phyloP scores from a whole-genome alignment of 1,284 basidiomycete genomes.

The Moniliophthora roreri region DNA sequence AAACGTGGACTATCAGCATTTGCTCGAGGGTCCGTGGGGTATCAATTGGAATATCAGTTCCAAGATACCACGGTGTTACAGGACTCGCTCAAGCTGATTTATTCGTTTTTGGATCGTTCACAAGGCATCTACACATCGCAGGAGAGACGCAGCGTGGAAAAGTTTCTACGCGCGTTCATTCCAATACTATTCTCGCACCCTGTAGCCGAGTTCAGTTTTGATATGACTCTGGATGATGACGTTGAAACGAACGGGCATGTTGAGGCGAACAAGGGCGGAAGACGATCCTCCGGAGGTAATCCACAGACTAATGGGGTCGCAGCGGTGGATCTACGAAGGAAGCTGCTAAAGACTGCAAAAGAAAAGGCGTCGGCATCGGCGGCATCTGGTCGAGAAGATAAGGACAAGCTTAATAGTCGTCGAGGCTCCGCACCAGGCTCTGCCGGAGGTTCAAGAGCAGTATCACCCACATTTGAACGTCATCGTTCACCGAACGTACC shows the following conservation, averaged over 20 bases:
- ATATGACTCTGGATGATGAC: conserved; percentile 53
- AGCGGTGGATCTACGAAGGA: conserved; percentile 74
- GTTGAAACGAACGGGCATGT: conserved; percentile 37
- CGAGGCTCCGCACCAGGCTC: conserved; percentile 30
- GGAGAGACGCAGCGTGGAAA: conserved; percentile 85
- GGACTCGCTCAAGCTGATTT: conserved; percentile 88
- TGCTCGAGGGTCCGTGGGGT: conserved; percentile 42
- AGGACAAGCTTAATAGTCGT: conserved; percentile 1
- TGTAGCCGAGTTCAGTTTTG: conserved; percentile 75
- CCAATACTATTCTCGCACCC: conserved; percentile 82
- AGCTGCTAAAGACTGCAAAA: conserved; percentile 70
- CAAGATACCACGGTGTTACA: conserved; percentile 81
- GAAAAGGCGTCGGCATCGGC: conserved; percentile 52
- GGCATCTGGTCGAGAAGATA: conserved; percentile 20
- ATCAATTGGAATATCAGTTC: conserved; percentile 83
- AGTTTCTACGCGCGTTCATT: conserved; percentile 84
- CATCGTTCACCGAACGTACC: conserved; percentile 27
- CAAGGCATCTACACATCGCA: conserved; percentile 70
- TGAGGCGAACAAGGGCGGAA: conserved; percentile 38
- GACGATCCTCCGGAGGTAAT: conserved; percentile 40
- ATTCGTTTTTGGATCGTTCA: conserved; percentile 88
- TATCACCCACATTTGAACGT: conserved; percentile 30
- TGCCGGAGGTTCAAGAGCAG: conserved; percentile 38
- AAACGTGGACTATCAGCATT: conserved; percentile 19
- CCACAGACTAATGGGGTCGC: conserved; percentile 47